These are phyloP conservation scores for Trypanosoma brucei DNA, from an alignment of 208 protist species.

Conservation along the genomic window DNA sequence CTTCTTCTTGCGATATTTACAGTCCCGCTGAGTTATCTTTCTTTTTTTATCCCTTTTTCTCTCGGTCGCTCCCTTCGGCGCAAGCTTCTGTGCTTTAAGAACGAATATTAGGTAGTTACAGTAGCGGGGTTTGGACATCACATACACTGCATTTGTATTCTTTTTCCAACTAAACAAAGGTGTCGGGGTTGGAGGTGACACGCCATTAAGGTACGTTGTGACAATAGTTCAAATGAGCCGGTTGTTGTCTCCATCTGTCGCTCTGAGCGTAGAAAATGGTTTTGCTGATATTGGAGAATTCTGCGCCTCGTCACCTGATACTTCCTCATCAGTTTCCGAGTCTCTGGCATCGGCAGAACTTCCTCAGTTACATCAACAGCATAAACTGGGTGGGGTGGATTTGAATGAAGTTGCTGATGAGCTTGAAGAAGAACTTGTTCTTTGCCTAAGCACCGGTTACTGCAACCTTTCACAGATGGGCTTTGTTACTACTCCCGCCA, in stretches of 20 bases:
- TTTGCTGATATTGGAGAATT: neutral
- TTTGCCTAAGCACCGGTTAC: slow-evolving; percentile 33
- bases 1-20: no score
- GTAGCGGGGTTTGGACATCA: no score
- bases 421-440: slow-evolving; percentile 43
- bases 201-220: no score
- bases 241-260: neutral
- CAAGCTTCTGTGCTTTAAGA: no score
- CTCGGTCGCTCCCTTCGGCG: no score
- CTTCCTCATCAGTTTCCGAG: neutral
- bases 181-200: no score
- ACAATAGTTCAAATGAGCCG: neutral
- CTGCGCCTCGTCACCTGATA: neutral
- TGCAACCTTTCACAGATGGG: slow-evolving; percentile 63
- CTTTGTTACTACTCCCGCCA: slow-evolving; percentile 29
- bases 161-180: no score
- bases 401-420: slow-evolving; percentile 16
- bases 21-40: no score
- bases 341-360: neutral
- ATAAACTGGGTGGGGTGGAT: slow-evolving; percentile 9
- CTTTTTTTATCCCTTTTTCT: no score
- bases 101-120: no score
- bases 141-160: no score
- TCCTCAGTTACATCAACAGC: neutral
- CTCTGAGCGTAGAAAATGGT: neutral